phyloP scores from a whole-genome alignment of 2,329 filamentous ascomycete species.

The Epichloe coenophiala region DNA sequence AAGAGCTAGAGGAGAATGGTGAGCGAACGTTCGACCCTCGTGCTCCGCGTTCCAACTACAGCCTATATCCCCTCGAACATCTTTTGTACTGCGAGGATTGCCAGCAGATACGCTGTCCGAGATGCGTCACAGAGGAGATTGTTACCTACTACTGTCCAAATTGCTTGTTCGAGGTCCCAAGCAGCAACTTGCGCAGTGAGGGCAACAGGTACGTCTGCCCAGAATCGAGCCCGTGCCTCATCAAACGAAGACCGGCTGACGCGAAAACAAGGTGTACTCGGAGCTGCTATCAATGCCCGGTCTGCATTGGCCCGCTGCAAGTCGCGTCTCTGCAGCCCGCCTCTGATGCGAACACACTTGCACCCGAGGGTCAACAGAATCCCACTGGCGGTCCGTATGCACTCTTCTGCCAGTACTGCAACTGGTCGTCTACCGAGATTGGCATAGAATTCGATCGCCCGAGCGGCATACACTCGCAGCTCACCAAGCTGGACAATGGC shows the following conservation, averaged over 20 bases:
- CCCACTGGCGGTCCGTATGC: conserved; percentile 48
- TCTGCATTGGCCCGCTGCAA: conserved; percentile 69
- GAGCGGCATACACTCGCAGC: conserved; percentile 71
- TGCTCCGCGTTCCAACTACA: conserved; percentile 74
- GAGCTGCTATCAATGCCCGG: conserved; percentile 90
- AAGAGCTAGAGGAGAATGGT: conserved; percentile 46
- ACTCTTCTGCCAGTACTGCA: conserved; percentile 78
- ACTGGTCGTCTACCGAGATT: conserved; percentile 83
- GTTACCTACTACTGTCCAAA: conserved; percentile 91
- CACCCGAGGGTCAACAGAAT: conserved; percentile 22
- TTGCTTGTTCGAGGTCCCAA: conserved; percentile 91
- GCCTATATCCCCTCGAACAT: conserved; percentile 83
- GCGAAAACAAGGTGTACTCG: conserved; percentile 56
- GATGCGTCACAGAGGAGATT: conserved; percentile 87
- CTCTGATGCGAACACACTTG: conserved; percentile 29
- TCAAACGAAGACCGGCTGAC: conserved; percentile 7
- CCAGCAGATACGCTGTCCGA: conserved; percentile 84
- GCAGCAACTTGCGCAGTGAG: conserved; percentile 81
- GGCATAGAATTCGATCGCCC: conserved; percentile 82
- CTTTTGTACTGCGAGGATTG: conserved; percentile 96
- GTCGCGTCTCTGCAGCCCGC: conserved; percentile 56
- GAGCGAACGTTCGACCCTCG: conserved; percentile 77
- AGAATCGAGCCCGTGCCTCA: too few species aligned
- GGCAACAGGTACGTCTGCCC: conserved; percentile 59
- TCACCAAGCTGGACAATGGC: conserved; percentile 56